Conservation (phyloP, 768 basidiomycete genomes). For the Mycena crocata region DNA sequence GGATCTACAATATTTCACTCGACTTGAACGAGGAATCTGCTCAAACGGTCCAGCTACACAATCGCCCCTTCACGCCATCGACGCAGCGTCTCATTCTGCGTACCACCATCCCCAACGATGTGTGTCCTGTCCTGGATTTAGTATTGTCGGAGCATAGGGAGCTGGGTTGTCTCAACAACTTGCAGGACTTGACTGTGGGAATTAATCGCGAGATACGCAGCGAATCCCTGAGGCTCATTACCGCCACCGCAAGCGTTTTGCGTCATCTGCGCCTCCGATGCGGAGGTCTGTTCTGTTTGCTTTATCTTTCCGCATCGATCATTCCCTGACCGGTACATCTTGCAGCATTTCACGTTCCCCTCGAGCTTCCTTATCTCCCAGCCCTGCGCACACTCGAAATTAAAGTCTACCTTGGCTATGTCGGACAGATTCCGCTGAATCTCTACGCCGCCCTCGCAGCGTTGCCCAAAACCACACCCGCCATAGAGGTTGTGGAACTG, state of each 20-base stretch:
- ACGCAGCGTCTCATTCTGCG: not conserved
- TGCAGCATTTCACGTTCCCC: not conserved
- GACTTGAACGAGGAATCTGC: not conserved
- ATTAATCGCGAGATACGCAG: not conserved
- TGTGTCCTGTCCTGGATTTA: not conserved
- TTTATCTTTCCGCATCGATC: not conserved
- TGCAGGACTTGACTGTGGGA: not conserved
- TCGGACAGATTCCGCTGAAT: not conserved
- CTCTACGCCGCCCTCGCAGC: not conserved
- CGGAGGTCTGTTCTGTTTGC: not conserved
- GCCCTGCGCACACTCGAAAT: not conserved
- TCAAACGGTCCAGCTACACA: not conserved
- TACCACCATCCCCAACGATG: not conserved
- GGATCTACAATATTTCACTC: not conserved
- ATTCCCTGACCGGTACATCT: not conserved
- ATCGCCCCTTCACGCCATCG: not conserved
- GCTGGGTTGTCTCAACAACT: not conserved
- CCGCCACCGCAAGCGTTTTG: not conserved
- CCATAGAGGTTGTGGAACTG: not conserved
- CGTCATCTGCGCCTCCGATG: not conserved
- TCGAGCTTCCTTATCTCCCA: not conserved
- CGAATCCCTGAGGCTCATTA: not conserved
- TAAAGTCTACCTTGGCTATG: not conserved
- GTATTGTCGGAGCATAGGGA: not conserved
- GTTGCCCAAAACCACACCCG: not conserved